phyloP scores from a whole-genome alignment of 495 filamentous ascomycete genomes.

The Penicillium antarcticum region DNA sequence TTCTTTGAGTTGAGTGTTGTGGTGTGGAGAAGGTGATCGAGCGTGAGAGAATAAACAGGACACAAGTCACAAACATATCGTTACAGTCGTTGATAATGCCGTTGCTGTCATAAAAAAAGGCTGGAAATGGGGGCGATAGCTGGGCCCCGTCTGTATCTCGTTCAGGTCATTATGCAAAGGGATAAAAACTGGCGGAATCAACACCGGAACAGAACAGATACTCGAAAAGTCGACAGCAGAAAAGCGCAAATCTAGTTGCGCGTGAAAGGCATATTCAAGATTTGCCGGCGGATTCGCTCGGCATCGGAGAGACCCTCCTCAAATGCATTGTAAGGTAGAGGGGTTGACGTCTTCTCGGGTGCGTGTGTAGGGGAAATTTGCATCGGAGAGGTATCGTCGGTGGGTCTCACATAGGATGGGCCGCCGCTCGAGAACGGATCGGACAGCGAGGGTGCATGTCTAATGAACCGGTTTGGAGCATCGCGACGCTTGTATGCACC shows the following conservation, averaged over 20 bases:
- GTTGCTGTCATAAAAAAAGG: constrained; percentile 35
- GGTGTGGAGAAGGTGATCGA: constrained; percentile 4
- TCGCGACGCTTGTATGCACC: constrained; percentile 23
- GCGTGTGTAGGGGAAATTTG: constrained; percentile 17
- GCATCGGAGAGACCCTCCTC: constrained; percentile 44
- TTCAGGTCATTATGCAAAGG: constrained; percentile 31
- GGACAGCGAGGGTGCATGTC: constrained; percentile 41
- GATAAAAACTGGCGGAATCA: constrained; percentile 16
- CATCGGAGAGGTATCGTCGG: constrained; percentile 12
- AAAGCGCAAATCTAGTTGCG: constrained; percentile 25
- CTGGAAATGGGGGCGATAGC: constrained; percentile 11
- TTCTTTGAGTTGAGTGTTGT: constrained; percentile 11
- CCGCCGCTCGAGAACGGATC: constrained; percentile 38
- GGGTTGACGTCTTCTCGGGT: constrained; percentile 11
- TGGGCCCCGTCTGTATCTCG: constrained; percentile 22
- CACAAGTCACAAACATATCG: constrained; percentile 17
- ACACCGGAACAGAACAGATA: constrained; percentile 17
- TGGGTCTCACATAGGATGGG: constrained; percentile 11
- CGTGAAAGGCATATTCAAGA: constrained; percentile 38
- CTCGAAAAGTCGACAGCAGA: constrained; percentile 7
- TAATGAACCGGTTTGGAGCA: constrained; percentile 22
- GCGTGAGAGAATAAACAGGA: constrained; percentile 3
- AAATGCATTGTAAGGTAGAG: constrained; percentile 34
- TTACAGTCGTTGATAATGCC: constrained; percentile 39
- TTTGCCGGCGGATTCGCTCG: constrained; percentile 46